Percentiles rank a stretch among this genome's conserved stretches.
phyloP scores from a whole-genome alignment of 2,329 filamentous ascomycete species.

The Paecilomyces sp. region DNA sequence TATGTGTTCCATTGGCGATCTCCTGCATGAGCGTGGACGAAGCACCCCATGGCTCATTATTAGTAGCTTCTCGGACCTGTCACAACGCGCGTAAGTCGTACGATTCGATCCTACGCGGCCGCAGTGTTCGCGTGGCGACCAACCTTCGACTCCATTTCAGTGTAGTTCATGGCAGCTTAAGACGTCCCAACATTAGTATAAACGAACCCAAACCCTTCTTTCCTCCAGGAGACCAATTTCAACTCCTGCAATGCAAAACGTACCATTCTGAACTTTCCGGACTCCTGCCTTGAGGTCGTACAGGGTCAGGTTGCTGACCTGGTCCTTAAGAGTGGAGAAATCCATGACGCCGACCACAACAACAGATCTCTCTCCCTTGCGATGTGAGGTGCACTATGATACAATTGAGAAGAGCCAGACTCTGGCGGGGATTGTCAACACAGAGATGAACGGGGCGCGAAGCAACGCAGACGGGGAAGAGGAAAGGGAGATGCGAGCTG shows the following conservation, averaged over 20 bases:
- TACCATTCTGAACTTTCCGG: constrained; percentile 95
- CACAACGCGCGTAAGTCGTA: constrained; percentile 15
- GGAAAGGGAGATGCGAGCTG: not conserved
- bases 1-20: constrained; percentile 95
- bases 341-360: constrained; percentile 56
- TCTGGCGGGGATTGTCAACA: constrained; percentile 6
- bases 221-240: not conserved
- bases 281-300: constrained; percentile 95
- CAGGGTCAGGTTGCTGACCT: constrained; percentile 84
- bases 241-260: constrained; percentile 15
- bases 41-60: constrained; percentile 96
- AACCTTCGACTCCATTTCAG: constrained; percentile 76
- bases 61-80: constrained; percentile 92
- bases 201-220: not conserved
- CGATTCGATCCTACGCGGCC: not conserved
- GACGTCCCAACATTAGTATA: not conserved
- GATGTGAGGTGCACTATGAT: constrained; percentile 1
- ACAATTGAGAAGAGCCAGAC: not conserved
- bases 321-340: constrained; percentile 74
- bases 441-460: constrained; percentile 8
- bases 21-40: constrained; percentile 87
- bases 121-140: constrained; percentile 8
- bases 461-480: constrained; percentile 3
- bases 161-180: constrained; percentile 93
- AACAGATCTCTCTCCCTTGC: constrained; percentile 2